phyloP scores from a whole-genome alignment of 1,284 basidiomycete genomes.

The Trichosporon asahii region DNA sequence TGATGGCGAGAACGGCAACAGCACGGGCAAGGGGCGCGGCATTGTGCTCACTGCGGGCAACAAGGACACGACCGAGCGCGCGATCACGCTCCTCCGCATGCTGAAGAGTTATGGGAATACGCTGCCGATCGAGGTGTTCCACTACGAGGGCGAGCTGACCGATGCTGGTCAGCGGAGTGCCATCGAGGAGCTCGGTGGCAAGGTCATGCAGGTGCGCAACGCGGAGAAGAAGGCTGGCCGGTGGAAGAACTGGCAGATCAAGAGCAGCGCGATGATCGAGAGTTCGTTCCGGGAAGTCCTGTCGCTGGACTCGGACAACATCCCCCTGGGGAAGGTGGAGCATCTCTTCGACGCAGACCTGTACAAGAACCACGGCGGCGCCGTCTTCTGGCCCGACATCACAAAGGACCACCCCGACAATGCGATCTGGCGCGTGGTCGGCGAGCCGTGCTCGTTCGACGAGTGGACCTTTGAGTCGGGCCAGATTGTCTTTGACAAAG shows the following conservation, averaged over 20 bases:
- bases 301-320: conserved; percentile 53
- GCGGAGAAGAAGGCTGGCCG: conserved; percentile 36
- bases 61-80: conserved; percentile 51
- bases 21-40: background rate
- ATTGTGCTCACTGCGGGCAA: conserved; percentile 13
- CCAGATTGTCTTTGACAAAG: conserved; percentile 55
- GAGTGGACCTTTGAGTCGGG: conserved; percentile 51
- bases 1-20: conserved; percentile 30
- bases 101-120: conserved; percentile 43
- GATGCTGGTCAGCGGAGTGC: conserved; percentile 34
- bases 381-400: conserved; percentile 56
- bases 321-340: conserved; percentile 50
- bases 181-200: conserved; percentile 47
- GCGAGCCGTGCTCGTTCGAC: conserved; percentile 50
- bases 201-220: conserved; percentile 37
- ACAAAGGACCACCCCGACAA: conserved; percentile 55
- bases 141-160: conserved; percentile 51
- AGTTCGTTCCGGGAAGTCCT: conserved; percentile 54
- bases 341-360: conserved; percentile 50
- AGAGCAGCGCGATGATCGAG: conserved; percentile 53
- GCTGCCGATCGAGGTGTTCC: conserved; percentile 54
- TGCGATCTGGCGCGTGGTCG: conserved; percentile 55
- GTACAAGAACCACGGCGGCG: conserved; percentile 47
- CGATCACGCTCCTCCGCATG: conserved; percentile 48
- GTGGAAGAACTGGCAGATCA: conserved; percentile 50